Conservation (phyloP, 192 early-diverging fungal genomes). For the Coemansia interrupta region DNA sequence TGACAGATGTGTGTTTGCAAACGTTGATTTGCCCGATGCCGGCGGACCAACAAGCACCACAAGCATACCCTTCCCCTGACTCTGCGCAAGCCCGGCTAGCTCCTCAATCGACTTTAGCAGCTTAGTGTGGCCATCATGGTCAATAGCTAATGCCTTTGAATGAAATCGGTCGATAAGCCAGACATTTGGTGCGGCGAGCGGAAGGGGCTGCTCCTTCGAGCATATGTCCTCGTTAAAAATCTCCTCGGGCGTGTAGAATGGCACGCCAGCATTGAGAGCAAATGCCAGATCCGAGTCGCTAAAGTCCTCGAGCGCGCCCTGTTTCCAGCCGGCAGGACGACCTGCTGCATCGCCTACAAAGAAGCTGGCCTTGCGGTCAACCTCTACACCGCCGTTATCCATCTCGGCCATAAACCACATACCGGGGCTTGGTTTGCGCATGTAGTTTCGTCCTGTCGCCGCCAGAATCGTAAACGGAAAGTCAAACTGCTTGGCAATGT, state of each 20-base stretch:
- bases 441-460: slow-evolving; percentile 63
- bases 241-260: slow-evolving; percentile 82
- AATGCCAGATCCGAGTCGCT: slow-evolving; percentile 84
- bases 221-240: slow-evolving; percentile 59
- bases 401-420: slow-evolving; percentile 42
- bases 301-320: slow-evolving; percentile 63
- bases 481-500: slow-evolving; percentile 73
- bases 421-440: slow-evolving; percentile 49
- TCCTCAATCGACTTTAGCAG: neutral
- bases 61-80: slow-evolving; percentile 52
- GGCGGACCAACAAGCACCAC: slow-evolving; percentile 79
- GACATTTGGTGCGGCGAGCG: slow-evolving; percentile 14
- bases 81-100: slow-evolving; percentile 18
- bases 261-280: slow-evolving; percentile 67
- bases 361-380: slow-evolving; percentile 63
- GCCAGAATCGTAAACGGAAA: slow-evolving; percentile 70
- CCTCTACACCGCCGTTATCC: slow-evolving; percentile 23
- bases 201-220: slow-evolving; percentile 18
- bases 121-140: neutral
- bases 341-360: slow-evolving; percentile 97
- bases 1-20: slow-evolving; percentile 61
- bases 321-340: slow-evolving; percentile 61
- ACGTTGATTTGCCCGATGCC: slow-evolving; percentile 79
- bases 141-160: neutral
- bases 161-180: slow-evolving; percentile 16